Conservation (phyloP, 345 rosid genomes). For the Populus deltoides region DNA sequence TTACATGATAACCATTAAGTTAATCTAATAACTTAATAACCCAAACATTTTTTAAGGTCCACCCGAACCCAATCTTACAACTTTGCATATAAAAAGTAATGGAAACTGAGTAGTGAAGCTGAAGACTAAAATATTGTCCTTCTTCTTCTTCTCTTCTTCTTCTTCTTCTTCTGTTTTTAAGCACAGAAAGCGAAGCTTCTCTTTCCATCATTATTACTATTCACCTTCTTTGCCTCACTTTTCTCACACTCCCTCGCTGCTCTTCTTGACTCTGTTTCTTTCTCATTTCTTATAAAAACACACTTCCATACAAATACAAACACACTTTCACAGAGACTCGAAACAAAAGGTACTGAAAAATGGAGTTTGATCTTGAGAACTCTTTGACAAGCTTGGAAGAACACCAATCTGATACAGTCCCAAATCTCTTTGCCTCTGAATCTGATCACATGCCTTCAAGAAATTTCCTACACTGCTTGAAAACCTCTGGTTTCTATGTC, state of each 20-base stretch:
- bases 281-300: constrained; percentile 6
- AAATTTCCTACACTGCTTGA: constrained; percentile 18
- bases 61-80: too few species aligned
- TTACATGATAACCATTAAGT: too few species aligned
- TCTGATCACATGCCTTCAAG: constrained; percentile 43
- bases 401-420: constrained; percentile 11
- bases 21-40: too few species aligned
- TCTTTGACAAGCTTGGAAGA: constrained; percentile 35
- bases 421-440: constrained; percentile 39
- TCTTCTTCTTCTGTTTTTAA: background rate
- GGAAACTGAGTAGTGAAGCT: constrained; percentile 26
- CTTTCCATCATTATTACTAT: constrained; percentile 29
- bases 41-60: too few species aligned
- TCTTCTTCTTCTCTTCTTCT: background rate
- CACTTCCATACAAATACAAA: background rate
- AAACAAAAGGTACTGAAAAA: background rate
- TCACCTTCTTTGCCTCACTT: constrained; percentile 11
- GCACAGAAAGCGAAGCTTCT: constrained; percentile 47
- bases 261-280: constrained; percentile 6
- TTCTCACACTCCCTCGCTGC: constrained; percentile 9
- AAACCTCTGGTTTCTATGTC: constrained; percentile 13
- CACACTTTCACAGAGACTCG: background rate
- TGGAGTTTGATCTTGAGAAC: constrained; percentile 49
- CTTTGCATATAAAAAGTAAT: constrained; percentile 19
- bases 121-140: constrained; percentile 19